phyloP scores from a whole-genome alignment of 2,329 filamentous ascomycete species.

The Clonostachys byssicola region DNA sequence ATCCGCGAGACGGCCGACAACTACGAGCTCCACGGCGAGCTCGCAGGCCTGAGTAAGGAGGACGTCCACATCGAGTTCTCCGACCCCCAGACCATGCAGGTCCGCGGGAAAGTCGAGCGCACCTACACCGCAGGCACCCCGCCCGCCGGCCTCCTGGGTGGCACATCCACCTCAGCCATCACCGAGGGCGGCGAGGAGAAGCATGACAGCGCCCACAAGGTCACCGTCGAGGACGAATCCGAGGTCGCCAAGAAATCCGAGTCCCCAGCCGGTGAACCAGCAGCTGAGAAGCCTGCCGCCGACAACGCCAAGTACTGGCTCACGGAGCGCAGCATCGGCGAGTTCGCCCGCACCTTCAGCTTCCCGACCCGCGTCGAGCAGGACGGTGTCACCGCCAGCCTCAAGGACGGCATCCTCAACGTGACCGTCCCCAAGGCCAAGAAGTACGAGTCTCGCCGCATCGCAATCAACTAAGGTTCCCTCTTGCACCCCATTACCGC shows the following conservation, averaged over 20 bases:
- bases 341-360: slow-evolving; percentile 65
- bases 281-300: slow-evolving; percentile 14
- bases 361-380: slow-evolving; percentile 63
- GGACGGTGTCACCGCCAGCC: slow-evolving; percentile 54
- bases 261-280: slow-evolving; percentile 7
- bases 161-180: slow-evolving; percentile 27
- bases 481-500: background rate
- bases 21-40: slow-evolving; percentile 78
- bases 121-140: slow-evolving; percentile 51
- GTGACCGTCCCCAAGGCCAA: slow-evolving; percentile 63
- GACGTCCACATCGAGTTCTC: slow-evolving; percentile 76
- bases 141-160: slow-evolving; percentile 36
- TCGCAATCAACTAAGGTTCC: slow-evolving; percentile 42
- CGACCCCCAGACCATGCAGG: slow-evolving; percentile 67
- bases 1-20: slow-evolving; percentile 63
- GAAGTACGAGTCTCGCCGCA: slow-evolving; percentile 52
- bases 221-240: slow-evolving; percentile 63
- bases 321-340: slow-evolving; percentile 60
- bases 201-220: slow-evolving; percentile 36
- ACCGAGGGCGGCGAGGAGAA: slow-evolving; percentile 23
- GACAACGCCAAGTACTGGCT: slow-evolving; percentile 65
- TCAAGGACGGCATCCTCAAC: slow-evolving; percentile 63
- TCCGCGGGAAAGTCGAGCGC: slow-evolving; percentile 68
- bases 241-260: slow-evolving; percentile 19
- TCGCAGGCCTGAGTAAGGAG: slow-evolving; percentile 71